Percentiles rank a stretch among this genome's conserved stretches.
Conservation (phyloP, 345 rosid genomes). For the Triadica sebifera region DNA sequence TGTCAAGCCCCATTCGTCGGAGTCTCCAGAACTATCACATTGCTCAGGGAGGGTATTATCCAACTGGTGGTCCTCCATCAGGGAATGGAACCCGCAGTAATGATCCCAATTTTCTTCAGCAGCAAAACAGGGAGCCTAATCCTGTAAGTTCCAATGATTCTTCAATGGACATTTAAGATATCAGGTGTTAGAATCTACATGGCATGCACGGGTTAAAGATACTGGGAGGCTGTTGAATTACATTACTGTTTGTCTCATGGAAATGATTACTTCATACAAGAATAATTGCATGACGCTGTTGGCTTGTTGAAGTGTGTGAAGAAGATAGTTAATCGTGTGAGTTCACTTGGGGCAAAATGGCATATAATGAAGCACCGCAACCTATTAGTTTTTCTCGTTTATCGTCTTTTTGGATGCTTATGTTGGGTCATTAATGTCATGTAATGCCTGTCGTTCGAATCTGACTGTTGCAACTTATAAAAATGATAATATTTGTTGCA, state of each 20-base stretch:
- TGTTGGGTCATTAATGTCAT: slow-evolving; percentile 9
- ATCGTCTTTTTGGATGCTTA: slow-evolving; percentile 14
- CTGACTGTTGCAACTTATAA: background rate
- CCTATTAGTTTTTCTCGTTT: slow-evolving; percentile 16
- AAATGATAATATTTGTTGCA: background rate
- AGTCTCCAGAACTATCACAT: slow-evolving; percentile 74
- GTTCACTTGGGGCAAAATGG: slow-evolving; percentile 25
- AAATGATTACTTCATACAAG: slow-evolving; percentile 31
- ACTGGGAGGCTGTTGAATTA: slow-evolving; percentile 14
- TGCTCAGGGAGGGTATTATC: slow-evolving; percentile 60
- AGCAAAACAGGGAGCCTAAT: slow-evolving; percentile 60
- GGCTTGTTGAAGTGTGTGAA: slow-evolving; percentile 34
- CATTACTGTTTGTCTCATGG: slow-evolving; percentile 19
- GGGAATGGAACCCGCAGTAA: slow-evolving; percentile 42
- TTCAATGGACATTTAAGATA: slow-evolving; percentile 63
- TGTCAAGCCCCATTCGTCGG: slow-evolving; percentile 69
- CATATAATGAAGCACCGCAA: slow-evolving; percentile 17
- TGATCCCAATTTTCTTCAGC: slow-evolving; percentile 42
- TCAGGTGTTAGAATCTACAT: slow-evolving; percentile 14
- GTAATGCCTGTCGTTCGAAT: slow-evolving; percentile 20
- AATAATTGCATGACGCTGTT: slow-evolving; percentile 30
- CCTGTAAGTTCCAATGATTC: slow-evolving; percentile 70
- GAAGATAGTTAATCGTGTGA: slow-evolving; percentile 24
- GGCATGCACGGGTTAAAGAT: slow-evolving; percentile 9
- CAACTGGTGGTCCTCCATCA: slow-evolving; percentile 36